Base-by-base conservation (phyloP, 345 rosid genomes). In the Pugionium dolabratum region DNA sequence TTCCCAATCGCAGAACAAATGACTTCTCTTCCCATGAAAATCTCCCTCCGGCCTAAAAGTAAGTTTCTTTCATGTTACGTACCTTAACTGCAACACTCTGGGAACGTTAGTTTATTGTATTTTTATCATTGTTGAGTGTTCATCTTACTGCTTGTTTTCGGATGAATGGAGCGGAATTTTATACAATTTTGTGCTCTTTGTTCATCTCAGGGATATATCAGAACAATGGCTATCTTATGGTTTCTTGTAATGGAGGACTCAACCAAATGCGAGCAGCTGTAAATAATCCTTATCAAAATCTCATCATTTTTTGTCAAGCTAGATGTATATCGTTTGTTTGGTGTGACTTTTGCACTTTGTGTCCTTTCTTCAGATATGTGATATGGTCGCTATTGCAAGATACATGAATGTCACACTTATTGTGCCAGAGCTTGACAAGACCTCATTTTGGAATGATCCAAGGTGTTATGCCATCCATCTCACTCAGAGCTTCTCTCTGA, bases 261-360 rank as follows among this genome's bases (percentile, higher is more conserved):
- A 89, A 89, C 78, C 96, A 89, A 78, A 89, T 89, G 96, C 79
- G 96, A 72, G 89, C 96, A 35, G 96, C 94, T 46, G 96, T 89
- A 66, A 82, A 28, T 34, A 33, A n/a, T 32, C 33, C 57, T 39
- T 43, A 41, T 51, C 45, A 9, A 51, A 2, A 5, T 27, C 34
- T 66, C 32, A 44, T 30, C 0, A 9, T 25, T 26, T 54, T 44
- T 64, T 7, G 26, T 4, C 28, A 63, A 47, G 1, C 25, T 6
- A 6, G 6, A 6, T 49, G n/a, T 58, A 2, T 18, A 46, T 67
- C 45, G 5, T 73, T 45, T 5, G 25, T 43, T 27, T 9, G 35
- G 46, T 46, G 31, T 50, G 40, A 59, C 32, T 62, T 49, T 27
- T 27, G 39, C 26, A 55, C 30, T 72, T 46, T 44, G 57, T 31